Percentiles rank a stretch among this genome's conserved stretches.
phyloP scores from a whole-genome alignment of 768 basidiomycete genomes.

The Cystobasidium tubakii region DNA sequence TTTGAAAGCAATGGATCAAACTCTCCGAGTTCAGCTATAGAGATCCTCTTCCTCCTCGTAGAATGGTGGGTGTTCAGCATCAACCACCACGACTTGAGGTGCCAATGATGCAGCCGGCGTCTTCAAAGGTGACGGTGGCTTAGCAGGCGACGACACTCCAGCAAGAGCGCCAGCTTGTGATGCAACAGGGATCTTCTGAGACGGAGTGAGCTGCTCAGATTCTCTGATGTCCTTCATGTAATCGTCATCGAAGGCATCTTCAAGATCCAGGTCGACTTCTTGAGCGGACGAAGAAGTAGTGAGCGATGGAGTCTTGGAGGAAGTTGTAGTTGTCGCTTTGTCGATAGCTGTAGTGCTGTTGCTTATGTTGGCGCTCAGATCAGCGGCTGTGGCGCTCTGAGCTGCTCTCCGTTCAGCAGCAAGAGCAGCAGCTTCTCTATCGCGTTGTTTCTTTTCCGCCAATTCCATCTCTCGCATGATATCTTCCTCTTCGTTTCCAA shows the following conservation, averaged over 20 bases:
- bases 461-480: conserved; percentile 3
- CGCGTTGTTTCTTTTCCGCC: background rate
- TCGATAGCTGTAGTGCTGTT: background rate
- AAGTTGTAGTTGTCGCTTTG: background rate
- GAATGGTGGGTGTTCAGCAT: background rate
- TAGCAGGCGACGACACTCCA: background rate
- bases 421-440: conserved; percentile 4
- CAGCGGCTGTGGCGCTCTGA: background rate
- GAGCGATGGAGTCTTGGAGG: background rate
- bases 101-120: background rate
- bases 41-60: conserved; percentile 29
- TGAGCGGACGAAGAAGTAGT: background rate
- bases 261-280: background rate
- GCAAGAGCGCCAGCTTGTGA: background rate
- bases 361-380: background rate
- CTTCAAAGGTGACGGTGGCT: background rate
- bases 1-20: no score
- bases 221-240: background rate
- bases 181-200: background rate
- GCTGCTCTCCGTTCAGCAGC: background rate
- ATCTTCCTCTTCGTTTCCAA: conserved; percentile 36
- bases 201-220: background rate
- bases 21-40: background rate
- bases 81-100: background rate
- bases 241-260: conserved; percentile 9